Evolutionary conservation across 192 early-diverging fungal genomes (phyloP).

Genomic region (Linnemannia elongata): DNA sequence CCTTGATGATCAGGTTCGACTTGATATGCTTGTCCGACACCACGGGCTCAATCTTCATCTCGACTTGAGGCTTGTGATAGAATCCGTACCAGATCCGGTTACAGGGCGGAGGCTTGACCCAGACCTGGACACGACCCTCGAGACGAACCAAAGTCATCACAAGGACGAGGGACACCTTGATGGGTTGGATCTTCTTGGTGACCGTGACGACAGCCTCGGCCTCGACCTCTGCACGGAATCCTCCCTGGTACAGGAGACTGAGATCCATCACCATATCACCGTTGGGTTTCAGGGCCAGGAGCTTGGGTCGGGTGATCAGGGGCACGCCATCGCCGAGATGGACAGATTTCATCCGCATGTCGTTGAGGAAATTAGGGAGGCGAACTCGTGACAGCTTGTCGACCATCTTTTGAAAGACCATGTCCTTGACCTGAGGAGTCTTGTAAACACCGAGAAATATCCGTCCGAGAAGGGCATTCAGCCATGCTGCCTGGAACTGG

Average conservation of each 20-base stretch:
- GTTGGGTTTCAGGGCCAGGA: constrained; percentile 76
- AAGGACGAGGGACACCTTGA: constrained; percentile 83
- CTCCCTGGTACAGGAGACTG: constrained; percentile 84
- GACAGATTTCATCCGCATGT: constrained; percentile 83
- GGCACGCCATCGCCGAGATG: constrained; percentile 84
- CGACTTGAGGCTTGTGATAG: constrained; percentile 80
- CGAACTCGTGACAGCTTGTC: constrained; percentile 73
- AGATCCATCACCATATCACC: constrained; percentile 83
- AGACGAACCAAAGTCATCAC: constrained; percentile 80
- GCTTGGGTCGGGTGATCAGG: constrained; percentile 79
- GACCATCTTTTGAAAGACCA: constrained; percentile 74
- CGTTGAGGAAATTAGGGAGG: constrained; percentile 79
- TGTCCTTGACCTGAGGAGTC: constrained; percentile 69
- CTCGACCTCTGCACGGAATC: constrained; percentile 79
- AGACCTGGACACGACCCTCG: constrained; percentile 79
- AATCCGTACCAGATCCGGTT: constrained; percentile 92
- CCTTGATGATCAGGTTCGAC: constrained; percentile 83
- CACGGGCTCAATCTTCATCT: constrained; percentile 81
- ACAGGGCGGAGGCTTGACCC: constrained; percentile 84
- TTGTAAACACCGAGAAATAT: constrained; percentile 80
- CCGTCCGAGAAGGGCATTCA: constrained; percentile 88
- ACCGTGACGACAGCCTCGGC: constrained; percentile 75
- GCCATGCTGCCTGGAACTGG: constrained; percentile 74
- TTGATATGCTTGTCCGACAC: constrained; percentile 89
- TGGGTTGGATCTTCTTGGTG: constrained; percentile 68